Base-by-base conservation (phyloP, 306 rosid genomes). In the Rosa persica region DNA sequence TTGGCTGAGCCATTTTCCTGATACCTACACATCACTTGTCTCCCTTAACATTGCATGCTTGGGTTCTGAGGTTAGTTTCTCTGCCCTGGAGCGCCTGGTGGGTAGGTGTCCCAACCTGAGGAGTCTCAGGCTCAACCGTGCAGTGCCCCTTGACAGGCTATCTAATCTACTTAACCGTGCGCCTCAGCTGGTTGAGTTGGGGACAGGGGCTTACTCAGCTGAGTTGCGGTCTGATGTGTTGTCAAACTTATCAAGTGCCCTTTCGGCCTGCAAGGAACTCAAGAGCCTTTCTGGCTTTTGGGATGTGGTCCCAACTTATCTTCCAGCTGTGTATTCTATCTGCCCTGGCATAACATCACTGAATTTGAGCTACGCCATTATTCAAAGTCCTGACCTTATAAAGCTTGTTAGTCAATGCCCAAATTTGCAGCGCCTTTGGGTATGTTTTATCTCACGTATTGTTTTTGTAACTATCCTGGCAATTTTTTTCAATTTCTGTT, bases 1-100 rank as follows among this genome's bases (percentile, higher is more conserved):
- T 83, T 96, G 99, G 99, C 91, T 93, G 25, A 91, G 94, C 77
- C 92, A 90, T 75, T 96, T 96, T 78, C 99, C 97, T 25, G 99
- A 96, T 88, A 77, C 91, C 0, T 91, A 90, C 84, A 89, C 97
- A 0, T 93, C 97, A 1, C 80, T 96, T n/a, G 96, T 87, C 51
- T 93, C 99, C 43, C 97, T 96, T 19, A 90, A 96, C 81, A 89
- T 96, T 81, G 85, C 96, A 54, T 93, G 93, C 84, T 83, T 96
- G 75, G 81, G 51, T n/a, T 90, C 89, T 49, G 98, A 96, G 88
- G 91, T 93, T 85, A 93, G 86, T 87, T 82, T 88, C 80, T 77
- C 93, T 64, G 87, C 96, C 13, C 84, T 96, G 52, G 99, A 96
- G 83, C 98, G 97, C 72, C 86, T 96, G 75, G 94, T 96, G 75